Conservation (phyloP, 2,329 filamentous ascomycete species). For the Alternaria solani region DNA sequence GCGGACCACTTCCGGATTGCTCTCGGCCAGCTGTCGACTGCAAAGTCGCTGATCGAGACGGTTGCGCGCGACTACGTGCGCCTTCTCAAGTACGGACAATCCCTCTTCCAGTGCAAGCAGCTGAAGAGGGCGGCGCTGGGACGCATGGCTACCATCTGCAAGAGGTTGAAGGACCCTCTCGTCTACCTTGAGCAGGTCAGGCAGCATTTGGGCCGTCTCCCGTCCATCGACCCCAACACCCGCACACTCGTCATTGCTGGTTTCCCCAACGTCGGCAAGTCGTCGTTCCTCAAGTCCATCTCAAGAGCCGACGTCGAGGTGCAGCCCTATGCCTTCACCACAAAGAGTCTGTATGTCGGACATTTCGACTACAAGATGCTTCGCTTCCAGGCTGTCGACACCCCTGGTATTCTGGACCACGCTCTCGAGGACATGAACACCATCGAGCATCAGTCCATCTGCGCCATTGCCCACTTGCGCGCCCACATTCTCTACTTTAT, state of each 20-base stretch:
- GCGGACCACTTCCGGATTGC: constrained; percentile 80
- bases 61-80: constrained; percentile 96
- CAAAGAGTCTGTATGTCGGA: constrained; percentile 94
- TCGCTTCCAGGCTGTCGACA: constrained; percentile 92
- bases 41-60: constrained; percentile 95
- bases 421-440: constrained; percentile 98
- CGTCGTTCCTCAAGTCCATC: constrained; percentile 90
- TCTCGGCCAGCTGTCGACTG: constrained; percentile 92
- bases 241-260: constrained; percentile 95
- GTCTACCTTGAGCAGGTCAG: constrained; percentile 96
- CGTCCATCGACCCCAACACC: constrained; percentile 98
- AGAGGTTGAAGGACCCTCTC: constrained; percentile 91
- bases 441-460: constrained; percentile 99
- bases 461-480: constrained; percentile 93
- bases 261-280: constrained; percentile 93
- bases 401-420: constrained; percentile 97
- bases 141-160: constrained; percentile 97
- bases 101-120: constrained; percentile 97
- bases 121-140: constrained; percentile 94
- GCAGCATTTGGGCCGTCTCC: constrained; percentile 95
- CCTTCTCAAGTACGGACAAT: constrained; percentile 90
- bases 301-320: constrained; percentile 96
- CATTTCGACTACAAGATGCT: constrained; percentile 98
- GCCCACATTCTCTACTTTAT: constrained; percentile 98
- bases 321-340: constrained; percentile 98